Conservation (phyloP, 2,329 filamentous ascomycete genomes). For the Monascus ruber region DNA sequence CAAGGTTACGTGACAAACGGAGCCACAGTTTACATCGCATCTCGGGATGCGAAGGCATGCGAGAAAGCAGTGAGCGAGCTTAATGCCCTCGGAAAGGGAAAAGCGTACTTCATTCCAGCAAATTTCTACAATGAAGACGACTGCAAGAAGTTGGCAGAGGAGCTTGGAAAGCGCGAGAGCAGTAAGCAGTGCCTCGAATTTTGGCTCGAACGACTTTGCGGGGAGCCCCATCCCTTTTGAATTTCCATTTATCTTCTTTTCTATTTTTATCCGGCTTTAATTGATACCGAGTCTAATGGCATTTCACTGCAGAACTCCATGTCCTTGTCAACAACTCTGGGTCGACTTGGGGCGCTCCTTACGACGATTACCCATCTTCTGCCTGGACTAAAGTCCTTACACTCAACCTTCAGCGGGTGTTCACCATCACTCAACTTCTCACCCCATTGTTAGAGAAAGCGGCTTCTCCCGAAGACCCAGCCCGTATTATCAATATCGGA, state of each 20-base stretch:
- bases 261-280: constrained; percentile 7
- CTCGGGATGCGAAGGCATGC: constrained; percentile 40
- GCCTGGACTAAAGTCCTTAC: constrained; percentile 48
- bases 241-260: neutral
- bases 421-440: constrained; percentile 37
- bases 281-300: constrained; percentile 46
- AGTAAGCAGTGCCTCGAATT: constrained; percentile 43
- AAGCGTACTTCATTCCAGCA: constrained; percentile 39
- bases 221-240: too few species aligned
- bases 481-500: constrained; percentile 43
- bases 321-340: constrained; percentile 44
- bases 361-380: constrained; percentile 46
- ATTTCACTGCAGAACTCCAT: constrained; percentile 31
- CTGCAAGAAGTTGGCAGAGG: constrained; percentile 37
- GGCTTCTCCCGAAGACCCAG: constrained; percentile 31
- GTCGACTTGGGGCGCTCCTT: constrained; percentile 45
- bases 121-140: constrained; percentile 43
- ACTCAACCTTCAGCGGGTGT: constrained; percentile 44
- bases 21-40: constrained; percentile 43
- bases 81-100: constrained; percentile 42
- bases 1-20: constrained; percentile 44
- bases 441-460: constrained; percentile 39
- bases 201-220: too few species aligned
- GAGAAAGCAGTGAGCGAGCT: constrained; percentile 36
- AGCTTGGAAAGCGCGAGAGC: constrained; percentile 37